Evolutionary conservation across 2,329 filamentous ascomycete genomes (phyloP).

Genomic region (Teratosphaeria nubilosa): DNA sequence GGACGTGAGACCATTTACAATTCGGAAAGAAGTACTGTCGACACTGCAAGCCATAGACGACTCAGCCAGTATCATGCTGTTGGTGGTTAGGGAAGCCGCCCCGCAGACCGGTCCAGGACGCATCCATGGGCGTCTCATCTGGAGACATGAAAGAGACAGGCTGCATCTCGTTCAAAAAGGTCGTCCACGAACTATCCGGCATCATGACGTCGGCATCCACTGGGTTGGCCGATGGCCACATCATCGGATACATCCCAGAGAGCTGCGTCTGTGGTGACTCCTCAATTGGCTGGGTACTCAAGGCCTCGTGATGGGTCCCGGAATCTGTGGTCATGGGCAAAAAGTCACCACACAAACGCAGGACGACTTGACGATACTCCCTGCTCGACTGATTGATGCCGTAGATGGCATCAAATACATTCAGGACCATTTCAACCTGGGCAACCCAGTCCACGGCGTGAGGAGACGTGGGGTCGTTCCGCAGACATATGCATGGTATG

Average conservation of each 20-base stretch:
- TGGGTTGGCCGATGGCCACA: conserved; percentile 34
- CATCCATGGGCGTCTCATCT: background rate
- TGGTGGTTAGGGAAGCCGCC: background rate
- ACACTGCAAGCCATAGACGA: background rate
- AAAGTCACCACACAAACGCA: conserved; percentile 32
- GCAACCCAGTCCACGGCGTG: conserved; percentile 31
- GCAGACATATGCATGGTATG: conserved; percentile 40
- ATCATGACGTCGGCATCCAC: conserved; percentile 14
- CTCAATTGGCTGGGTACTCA: conserved; percentile 15
- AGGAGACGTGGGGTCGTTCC: conserved; percentile 31
- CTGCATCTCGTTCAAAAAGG: conserved; percentile 6
- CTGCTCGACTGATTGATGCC: conserved; percentile 32
- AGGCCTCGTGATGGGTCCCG: background rate
- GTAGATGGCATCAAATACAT: conserved; percentile 29
- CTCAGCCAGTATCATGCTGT: background rate
- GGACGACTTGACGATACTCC: conserved; percentile 34
- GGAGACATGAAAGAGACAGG: background rate
- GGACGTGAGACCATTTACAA: too few relatives aligned
- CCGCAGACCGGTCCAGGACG: background rate
- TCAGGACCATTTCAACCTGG: conserved; percentile 31
- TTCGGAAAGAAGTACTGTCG: background rate
- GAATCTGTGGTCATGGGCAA: conserved; percentile 8
- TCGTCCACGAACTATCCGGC: conserved; percentile 13
- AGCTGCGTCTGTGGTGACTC: conserved; percentile 36
- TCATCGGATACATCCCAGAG: conserved; percentile 35